Conservation (phyloP, 2,329 filamentous ascomycete genomes). For the Ophiostoma australiae region DNA sequence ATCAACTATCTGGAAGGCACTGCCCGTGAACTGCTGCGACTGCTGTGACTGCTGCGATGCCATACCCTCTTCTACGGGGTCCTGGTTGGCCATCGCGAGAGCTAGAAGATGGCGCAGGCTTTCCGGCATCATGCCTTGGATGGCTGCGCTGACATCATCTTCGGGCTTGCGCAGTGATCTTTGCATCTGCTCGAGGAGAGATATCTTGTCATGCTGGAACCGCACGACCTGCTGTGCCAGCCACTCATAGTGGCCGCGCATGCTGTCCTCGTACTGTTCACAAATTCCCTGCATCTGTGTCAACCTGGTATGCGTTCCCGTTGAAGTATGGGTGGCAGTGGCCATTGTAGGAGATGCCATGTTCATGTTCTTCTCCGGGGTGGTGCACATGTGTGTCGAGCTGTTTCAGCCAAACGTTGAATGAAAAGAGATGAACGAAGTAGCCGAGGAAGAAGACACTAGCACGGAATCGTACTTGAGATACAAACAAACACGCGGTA, state of each 20-base stretch:
- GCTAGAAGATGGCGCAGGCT: background rate
- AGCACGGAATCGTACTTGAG: background rate
- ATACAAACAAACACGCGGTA: background rate
- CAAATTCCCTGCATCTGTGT: constrained; percentile 4
- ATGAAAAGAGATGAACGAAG: background rate
- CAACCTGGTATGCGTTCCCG: background rate
- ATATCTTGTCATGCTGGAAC: constrained; percentile 18
- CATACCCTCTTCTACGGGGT: background rate
- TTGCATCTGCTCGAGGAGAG: background rate
- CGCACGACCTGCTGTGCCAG: constrained; percentile 11
- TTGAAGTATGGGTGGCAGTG: background rate
- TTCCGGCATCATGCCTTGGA: background rate
- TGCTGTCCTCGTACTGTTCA: background rate
- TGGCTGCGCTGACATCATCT: background rate
- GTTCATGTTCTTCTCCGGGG: background rate
- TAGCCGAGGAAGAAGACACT: background rate
- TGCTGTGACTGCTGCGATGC: background rate
- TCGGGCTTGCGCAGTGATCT: background rate
- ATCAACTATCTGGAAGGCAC: background rate
- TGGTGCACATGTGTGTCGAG: background rate
- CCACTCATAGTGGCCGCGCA: constrained; percentile 3
- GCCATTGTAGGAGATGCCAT: background rate
- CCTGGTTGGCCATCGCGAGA: background rate
- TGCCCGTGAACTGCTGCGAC: background rate
- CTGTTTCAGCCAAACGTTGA: background rate